phyloP scores from a whole-genome alignment of 2,329 filamentous ascomycete genomes.

The Sarocladium brachiariae region DNA sequence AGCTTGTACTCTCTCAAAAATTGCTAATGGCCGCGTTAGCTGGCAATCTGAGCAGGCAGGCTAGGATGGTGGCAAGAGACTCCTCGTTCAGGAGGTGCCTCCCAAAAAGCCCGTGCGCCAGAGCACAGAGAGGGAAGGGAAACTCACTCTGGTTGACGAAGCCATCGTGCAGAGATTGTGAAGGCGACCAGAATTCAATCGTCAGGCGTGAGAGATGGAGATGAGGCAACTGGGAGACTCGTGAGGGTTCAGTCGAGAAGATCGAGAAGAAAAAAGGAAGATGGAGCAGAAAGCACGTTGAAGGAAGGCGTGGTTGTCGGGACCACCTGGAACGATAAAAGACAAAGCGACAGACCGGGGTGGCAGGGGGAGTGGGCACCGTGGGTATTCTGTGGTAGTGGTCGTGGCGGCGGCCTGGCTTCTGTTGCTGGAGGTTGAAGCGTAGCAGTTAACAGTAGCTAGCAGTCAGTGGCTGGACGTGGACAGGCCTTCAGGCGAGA shows the following conservation, averaged over 20 bases:
- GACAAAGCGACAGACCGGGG: constrained; percentile 10
- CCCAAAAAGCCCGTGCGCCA: not conserved
- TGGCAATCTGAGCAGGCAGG: not conserved
- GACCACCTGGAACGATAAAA: constrained; percentile 9
- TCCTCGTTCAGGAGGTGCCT: constrained; percentile 1
- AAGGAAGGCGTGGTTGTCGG: constrained; percentile 9
- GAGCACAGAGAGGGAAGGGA: not conserved
- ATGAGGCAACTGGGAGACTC: not conserved
- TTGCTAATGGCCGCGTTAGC: constrained; percentile 33
- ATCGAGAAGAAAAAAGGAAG: constrained; percentile 7
- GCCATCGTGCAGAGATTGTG: not conserved
- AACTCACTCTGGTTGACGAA: constrained; percentile 8
- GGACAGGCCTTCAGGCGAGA: too few species aligned
- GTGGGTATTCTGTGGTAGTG: not conserved
- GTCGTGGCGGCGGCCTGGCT: not conserved
- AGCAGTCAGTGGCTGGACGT: too few species aligned
- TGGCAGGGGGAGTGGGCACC: constrained; percentile 8
- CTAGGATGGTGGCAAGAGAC: not conserved
- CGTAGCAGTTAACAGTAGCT: not conserved
- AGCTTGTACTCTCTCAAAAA: constrained; percentile 90
- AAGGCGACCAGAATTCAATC: not conserved
- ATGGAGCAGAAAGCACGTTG: constrained; percentile 6
- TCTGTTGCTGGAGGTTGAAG: not conserved
- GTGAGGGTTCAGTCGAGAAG: constrained; percentile 1
- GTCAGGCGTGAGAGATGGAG: not conserved